These are phyloP conservation scores for Candida pini DNA, from an alignment of 805 yeast species.

Conservation along the genomic window DNA sequence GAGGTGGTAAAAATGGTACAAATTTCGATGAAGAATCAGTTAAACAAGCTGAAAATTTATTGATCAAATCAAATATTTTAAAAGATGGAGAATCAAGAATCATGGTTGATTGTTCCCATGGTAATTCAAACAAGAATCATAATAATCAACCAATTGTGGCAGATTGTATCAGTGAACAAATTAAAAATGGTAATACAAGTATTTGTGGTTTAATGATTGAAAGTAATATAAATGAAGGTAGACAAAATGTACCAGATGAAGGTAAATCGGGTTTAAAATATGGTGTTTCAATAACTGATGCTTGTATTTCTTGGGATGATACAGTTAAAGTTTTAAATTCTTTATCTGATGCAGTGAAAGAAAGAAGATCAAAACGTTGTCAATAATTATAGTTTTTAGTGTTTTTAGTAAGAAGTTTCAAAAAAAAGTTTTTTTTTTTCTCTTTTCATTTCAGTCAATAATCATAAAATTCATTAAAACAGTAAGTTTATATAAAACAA, in stretches of 20 bases:
- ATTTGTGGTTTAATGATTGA: conserved; percentile 97
- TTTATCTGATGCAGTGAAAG: conserved; percentile 74
- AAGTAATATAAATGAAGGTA: conserved; percentile 85
- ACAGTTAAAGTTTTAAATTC: conserved; percentile 67
- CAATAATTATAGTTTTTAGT: too few species aligned
- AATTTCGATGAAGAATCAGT: conserved; percentile 85
- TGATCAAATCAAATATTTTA: conserved; percentile 47
- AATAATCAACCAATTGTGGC: conserved; percentile 95
- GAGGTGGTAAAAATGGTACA: conserved; percentile 95
- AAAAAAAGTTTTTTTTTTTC: too few species aligned
- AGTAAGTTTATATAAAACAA: too few species aligned
- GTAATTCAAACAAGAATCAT: conserved; percentile 91
- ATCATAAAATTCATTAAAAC: too few species aligned
- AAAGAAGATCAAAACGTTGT: conserved; percentile 48
- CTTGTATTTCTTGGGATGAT: conserved; percentile 87
- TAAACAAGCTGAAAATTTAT: conserved; percentile 57
- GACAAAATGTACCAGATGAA: conserved; percentile 81
- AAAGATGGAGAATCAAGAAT: conserved; percentile 50
- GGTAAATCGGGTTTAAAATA: conserved; percentile 75
- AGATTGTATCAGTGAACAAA: conserved; percentile 68
- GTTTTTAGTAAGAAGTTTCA: too few species aligned
- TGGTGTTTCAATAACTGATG: conserved; percentile 97
- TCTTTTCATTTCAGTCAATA: too few species aligned
- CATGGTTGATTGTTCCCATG: conserved; percentile 98
- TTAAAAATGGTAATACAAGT: conserved; percentile 63